phyloP scores from a whole-genome alignment of 306 rosid species.

The Alnus glutinosa region DNA sequence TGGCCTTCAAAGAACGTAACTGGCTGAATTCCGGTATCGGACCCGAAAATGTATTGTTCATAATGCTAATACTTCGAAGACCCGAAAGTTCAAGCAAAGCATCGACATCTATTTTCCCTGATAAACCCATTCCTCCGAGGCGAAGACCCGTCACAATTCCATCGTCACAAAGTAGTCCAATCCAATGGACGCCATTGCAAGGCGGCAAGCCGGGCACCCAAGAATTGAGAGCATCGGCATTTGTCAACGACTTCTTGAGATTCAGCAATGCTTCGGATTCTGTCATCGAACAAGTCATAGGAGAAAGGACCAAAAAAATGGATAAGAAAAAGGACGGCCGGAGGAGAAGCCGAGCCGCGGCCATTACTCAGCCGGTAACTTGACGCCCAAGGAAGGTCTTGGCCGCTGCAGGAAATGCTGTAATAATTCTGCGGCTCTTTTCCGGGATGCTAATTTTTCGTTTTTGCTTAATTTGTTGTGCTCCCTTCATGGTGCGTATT shows the following conservation, averaged over 20 bases:
- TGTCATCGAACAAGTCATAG: conserved; percentile 33
- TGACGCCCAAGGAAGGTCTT: conserved; percentile 6
- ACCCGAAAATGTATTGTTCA: conserved; percentile 60
- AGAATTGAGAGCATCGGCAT: conserved; percentile 31
- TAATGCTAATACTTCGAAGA: conserved; percentile 53
- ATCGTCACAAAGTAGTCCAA: conserved; percentile 46
- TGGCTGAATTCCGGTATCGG: conserved; percentile 60
- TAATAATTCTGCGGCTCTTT: conserved; percentile 21
- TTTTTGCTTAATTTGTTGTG: conserved; percentile 20
- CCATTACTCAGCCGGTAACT: conserved; percentile 47
- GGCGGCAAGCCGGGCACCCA: conserved; percentile 52
- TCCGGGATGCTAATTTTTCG: conserved; percentile 19
- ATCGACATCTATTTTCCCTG: conserved; percentile 44
- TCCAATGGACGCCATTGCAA: conserved; percentile 46
- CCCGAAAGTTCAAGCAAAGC: conserved; percentile 45
- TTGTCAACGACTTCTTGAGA: conserved; percentile 50
- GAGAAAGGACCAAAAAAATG: conserved; percentile 15
- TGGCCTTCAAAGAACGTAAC: conserved; percentile 49
- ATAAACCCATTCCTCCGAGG: conserved; percentile 45
- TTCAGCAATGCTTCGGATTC: conserved; percentile 61
- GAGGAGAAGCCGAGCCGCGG: conserved; percentile 36
- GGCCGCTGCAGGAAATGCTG: conserved; percentile 28
- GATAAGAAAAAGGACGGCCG: conserved; percentile 29
- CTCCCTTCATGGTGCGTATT: conserved; percentile 38
- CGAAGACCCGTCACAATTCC: conserved; percentile 58